Base-by-base conservation (phyloP, 306 rosid species). In the Trifolium fragiferum region DNA sequence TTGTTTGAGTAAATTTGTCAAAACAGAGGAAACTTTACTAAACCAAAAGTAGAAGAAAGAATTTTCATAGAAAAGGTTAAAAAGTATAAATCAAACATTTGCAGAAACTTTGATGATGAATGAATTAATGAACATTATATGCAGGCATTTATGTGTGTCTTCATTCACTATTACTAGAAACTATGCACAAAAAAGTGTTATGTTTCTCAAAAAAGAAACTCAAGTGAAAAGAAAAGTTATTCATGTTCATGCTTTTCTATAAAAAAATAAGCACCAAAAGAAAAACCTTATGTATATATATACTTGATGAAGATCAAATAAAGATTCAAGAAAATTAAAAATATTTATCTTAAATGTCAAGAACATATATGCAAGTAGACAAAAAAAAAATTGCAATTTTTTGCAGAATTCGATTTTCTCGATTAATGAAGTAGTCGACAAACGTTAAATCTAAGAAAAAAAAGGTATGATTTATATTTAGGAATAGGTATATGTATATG, bases 1-100 rank as follows among this genome's bases (percentile, higher is more conserved):
- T 50, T 74, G 74, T 61, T 46, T 57, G 84, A 74, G 47, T 73
- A 75, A 70, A 60, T 54, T 51, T 76, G 78, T 63, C 66, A 68
- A 87, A 82, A 82, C 78, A 80, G 82, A 47, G 86, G 80, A 33
- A 60, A 74, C 65, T 32, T 70, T 68, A 70, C 70, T 19, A 55
- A 75, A 55, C 55, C 54, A 71, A 74, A 82, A 82, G 70, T 79
- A 76, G 84, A 79, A 83, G 80, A 82, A 44, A 44, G 70, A 86
- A 81, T 54, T 82, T 75, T 80, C 51, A 11, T 77, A 66, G 77
- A 68, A 75, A 75, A 65, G 78, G 49, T 62, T 78, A 72, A 68
- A 85, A 86, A 76, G 86, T 61, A 23, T 46, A 58, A 80, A 78
- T 73, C 57, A 81, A 38, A 86, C 61, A 76, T 82, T 75, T 20